Base-by-base conservation (phyloP, 495 filamentous ascomycete genomes). In the Halenospora varia region DNA sequence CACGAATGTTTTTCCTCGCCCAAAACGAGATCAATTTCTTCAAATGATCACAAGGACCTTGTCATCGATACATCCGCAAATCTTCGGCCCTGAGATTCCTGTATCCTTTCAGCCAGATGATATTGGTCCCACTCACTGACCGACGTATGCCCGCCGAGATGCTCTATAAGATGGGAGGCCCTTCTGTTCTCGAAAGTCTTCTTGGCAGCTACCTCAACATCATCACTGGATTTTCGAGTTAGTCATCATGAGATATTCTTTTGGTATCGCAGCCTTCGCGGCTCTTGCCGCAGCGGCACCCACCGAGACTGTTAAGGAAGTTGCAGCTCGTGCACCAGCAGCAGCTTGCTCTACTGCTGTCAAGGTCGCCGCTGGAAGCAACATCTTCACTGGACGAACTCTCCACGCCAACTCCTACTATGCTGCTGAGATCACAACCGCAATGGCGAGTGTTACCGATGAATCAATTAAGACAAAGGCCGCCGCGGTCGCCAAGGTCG, bases 381-480 rank as follows among this genome's bases (percentile, higher is more conserved):
- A 85, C 70, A 72, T 79, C 39, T 84, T 74, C 67, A 62, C 68
- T 57, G 70, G 72, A 51, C 77, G 80, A 70, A 79, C 65, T 53
- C 74, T 82, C 46, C 78, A 81, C 68, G 68, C 80, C 68, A 84
- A 84, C 77, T 70, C 64, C 53, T 79, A 77, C 72, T 85, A 80
- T 73, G 73, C 77, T 47, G 53, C 60, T 22, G 79, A 85, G 70
- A 71, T 87, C 57, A 61, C 71, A 52, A 73, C 72, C 17, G 78
- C 79, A 62, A 71, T 74, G 22, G 49, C 25, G 1, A 48, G n/a
- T 19, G 39, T 59, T 49, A 53, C 50, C 18, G 57, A 59, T 48
- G 23, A 48, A 26, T 55, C 68, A 23, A 52, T 75, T 50, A 60
- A 54, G 6, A 57, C 70, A 10, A 60, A 67, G 51, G 76, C 73